Evolutionary conservation across 768 basidiomycete genomes (phyloP), one percentile per base, ranked within the genome.

Genomic region (Collybiopsis confluens): DNA sequence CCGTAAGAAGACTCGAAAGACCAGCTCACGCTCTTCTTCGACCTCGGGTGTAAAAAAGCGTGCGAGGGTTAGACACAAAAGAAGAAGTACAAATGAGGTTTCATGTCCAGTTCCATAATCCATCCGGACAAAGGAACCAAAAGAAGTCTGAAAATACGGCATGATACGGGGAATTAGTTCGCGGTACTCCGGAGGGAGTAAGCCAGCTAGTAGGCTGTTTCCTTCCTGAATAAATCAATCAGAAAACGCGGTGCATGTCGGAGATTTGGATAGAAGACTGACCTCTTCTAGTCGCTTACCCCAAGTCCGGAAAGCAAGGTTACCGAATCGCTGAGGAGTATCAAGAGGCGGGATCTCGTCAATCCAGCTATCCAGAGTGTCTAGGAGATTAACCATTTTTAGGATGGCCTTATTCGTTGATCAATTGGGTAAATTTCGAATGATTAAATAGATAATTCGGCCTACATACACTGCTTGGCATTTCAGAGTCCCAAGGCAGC

Each of bases 61-160:
- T 27, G 85, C 66, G 35, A 91, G 81, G n/a, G 82, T 76, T 51
- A 92, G 75, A 57, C 79, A 80, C 11, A 89, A 74, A 7, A 98
- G 76, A 56, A 92, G 88, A 16, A 95, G 71, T 6, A 80, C 82
- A 64, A 97, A 98, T 0, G 90, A 86, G 0, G 92, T 80, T 73
- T 98, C 97, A 62, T 99, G 97, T 1, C 97, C 97, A 3, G 92
- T 93, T 1, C 97, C 96, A 64, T 98, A 98, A 74, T 99, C 97
- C 72, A 98, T 83, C 52, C 97, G 82, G 11, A 80, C 78, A 62
- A 92, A 88, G 3, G 90, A 93, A 7, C 97, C 97, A 66, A 98
- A 98, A 1, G 93, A 87, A 2, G 82, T 75, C 51, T 88, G 61
- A 27, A 98, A 68, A 59, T 96, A 90, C 1, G 93, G 91, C 33